phyloP scores from a whole-genome alignment of 768 basidiomycete genomes.

The Gyrodon lividus region DNA sequence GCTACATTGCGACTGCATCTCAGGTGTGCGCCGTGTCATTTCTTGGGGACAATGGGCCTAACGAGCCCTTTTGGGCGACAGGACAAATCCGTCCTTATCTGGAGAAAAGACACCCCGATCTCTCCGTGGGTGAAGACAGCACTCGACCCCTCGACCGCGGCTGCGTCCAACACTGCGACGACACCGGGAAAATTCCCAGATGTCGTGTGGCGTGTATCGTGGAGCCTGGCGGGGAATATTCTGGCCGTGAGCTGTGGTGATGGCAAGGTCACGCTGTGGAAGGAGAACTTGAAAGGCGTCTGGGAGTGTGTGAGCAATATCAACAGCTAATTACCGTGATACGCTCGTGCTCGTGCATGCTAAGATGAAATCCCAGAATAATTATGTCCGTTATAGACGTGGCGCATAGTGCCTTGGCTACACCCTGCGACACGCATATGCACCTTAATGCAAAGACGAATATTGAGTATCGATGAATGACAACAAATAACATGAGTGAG shows the following conservation, averaged over 20 bases:
- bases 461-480: no score
- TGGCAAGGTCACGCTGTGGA: conserved; percentile 97
- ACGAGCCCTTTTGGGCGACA: conserved; percentile 14
- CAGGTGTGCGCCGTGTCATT: conserved; percentile 48
- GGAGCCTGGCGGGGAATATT: conserved; percentile 95
- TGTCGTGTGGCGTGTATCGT: conserved; percentile 98
- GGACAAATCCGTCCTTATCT: conserved; percentile 87
- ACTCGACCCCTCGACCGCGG: conserved; percentile 66
- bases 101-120: conserved; percentile 81
- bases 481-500: no score
- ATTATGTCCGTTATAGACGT: no score
- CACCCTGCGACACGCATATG: no score
- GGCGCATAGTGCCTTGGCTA: no score
- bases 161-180: conserved; percentile 42
- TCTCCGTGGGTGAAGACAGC: conserved; percentile 78
- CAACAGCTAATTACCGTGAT: conserved; percentile 55
- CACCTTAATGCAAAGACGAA: no score
- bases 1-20: conserved; percentile 94
- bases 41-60: neutral
- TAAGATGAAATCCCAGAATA: no score
- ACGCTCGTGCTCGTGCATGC: no score
- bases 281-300: conserved; percentile 90
- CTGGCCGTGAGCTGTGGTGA: conserved; percentile 97
- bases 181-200: conserved; percentile 87
- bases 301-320: conserved; percentile 99